These are phyloP conservation scores for Thinopyrum elongatum DNA, from an alignment of 176 grass and related monocot genomes.

Conservation along the genomic window DNA sequence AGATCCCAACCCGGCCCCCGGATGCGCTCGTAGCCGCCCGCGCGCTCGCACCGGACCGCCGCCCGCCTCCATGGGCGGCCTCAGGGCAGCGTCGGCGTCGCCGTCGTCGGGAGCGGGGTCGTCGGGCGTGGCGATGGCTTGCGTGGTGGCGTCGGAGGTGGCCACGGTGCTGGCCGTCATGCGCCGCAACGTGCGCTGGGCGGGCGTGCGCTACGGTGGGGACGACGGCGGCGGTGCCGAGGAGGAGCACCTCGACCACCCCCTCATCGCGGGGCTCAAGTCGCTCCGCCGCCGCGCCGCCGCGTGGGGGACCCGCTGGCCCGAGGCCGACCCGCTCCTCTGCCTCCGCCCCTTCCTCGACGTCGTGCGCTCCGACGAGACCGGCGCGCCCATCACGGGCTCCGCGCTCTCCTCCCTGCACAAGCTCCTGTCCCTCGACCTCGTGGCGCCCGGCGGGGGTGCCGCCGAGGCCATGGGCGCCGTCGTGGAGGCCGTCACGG, in stretches of 20 bases:
- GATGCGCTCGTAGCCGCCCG: conserved; percentile 37
- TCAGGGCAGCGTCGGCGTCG: conserved; percentile 33
- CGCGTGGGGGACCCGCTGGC: conserved; percentile 37
- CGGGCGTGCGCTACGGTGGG: conserved; percentile 60
- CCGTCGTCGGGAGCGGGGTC: background rate
- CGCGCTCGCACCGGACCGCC: background rate
- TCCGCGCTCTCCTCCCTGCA: conserved; percentile 80
- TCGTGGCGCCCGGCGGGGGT: conserved; percentile 41
- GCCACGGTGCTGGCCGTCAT: conserved; percentile 91
- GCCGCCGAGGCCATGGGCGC: conserved; percentile 58
- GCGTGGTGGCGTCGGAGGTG: conserved; percentile 89
- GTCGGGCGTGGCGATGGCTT: conserved; percentile 56
- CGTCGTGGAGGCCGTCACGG: conserved; percentile 83
- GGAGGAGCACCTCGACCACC: conserved; percentile 78
- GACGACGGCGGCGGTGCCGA: conserved; percentile 38
- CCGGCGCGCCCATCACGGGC: conserved; percentile 90
- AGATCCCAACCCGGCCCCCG: conserved; percentile 34
- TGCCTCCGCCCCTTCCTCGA: conserved; percentile 88
- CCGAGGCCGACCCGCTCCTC: conserved; percentile 52
- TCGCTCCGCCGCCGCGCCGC: conserved; percentile 63
- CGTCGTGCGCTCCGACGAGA: conserved; percentile 91
- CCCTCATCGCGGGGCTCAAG: conserved; percentile 73
- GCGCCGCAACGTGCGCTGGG: conserved; percentile 97
- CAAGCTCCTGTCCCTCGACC: conserved; percentile 86
- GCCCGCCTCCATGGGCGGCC: conserved; percentile 46